phyloP scores from a whole-genome alignment of 257 asterid genomes.

The Leptodermis oblonga region DNA sequence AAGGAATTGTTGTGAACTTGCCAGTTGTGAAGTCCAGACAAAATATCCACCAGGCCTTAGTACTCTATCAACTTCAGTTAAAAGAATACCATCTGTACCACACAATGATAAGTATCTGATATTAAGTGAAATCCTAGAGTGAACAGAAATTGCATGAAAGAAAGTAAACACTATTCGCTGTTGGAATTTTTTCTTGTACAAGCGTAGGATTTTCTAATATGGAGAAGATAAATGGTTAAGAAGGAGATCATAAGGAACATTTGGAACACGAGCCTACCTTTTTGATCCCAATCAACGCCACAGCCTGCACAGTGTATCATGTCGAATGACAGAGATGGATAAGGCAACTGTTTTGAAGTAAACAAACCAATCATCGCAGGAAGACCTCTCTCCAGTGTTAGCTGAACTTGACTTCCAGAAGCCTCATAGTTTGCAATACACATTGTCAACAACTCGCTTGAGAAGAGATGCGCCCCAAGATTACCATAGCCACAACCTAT shows the following conservation, averaged over 20 bases:
- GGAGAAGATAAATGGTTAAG: not conserved
- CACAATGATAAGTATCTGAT: slow-evolving; percentile 4
- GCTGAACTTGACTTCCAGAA: slow-evolving; percentile 98
- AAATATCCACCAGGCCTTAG: slow-evolving; percentile 98
- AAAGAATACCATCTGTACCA: slow-evolving; percentile 68
- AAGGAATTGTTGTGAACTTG: slow-evolving; percentile 62
- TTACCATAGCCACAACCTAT: slow-evolving; percentile 98
- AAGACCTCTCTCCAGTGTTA: slow-evolving; percentile 96
- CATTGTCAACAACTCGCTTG: slow-evolving; percentile 73
- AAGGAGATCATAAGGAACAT: slow-evolving; percentile 2
- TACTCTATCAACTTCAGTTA: slow-evolving; percentile 86
- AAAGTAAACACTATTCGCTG: not conserved
- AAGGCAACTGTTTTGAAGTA: slow-evolving; percentile 82
- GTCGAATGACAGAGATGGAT: slow-evolving; percentile 91
- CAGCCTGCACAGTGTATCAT: slow-evolving; percentile 97
- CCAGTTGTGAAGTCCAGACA: slow-evolving; percentile 94
- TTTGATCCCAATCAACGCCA: slow-evolving; percentile 85
- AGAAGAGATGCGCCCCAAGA: slow-evolving; percentile 89
- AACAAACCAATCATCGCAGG: slow-evolving; percentile 98
- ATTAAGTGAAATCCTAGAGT: not conserved
- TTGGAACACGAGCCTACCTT: slow-evolving; percentile 44
- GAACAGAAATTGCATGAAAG: not conserved
- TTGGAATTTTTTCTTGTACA: not conserved
- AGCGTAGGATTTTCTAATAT: not conserved
- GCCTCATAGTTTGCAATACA: slow-evolving; percentile 92